Evolutionary conservation across 768 basidiomycete species (phyloP).

Genomic region (Butyriboletus loyo): DNA sequence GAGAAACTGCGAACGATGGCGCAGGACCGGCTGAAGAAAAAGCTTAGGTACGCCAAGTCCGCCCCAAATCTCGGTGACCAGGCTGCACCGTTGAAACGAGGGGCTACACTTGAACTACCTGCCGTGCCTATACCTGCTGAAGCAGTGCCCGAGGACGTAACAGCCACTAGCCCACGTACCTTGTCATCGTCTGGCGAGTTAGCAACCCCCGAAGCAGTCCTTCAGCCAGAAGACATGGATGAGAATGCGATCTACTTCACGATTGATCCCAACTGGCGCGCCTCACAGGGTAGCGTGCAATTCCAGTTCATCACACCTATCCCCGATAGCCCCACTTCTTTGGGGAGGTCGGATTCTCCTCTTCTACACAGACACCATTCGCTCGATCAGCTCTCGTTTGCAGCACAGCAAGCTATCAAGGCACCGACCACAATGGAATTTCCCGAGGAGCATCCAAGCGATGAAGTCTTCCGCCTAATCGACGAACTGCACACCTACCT

Average conservation of each 20-base stretch:
- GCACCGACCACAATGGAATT: neutral
- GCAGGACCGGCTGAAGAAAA: slow-evolving; percentile 19
- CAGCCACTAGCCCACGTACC: neutral
- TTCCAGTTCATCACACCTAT: slow-evolving; percentile 26
- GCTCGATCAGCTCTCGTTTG: slow-evolving; percentile 14
- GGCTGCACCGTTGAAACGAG: neutral
- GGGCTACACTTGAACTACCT: neutral
- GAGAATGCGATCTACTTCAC: slow-evolving; percentile 28
- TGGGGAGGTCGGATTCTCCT: slow-evolving; percentile 22
- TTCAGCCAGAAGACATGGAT: slow-evolving; percentile 14
- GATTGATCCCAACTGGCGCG: slow-evolving; percentile 21
- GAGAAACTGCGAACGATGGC: slow-evolving; percentile 11
- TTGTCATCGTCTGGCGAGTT: neutral
- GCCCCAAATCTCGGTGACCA: slow-evolving; percentile 19
- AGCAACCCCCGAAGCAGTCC: neutral
- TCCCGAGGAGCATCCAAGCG: neutral
- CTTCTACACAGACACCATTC: slow-evolving; percentile 22
- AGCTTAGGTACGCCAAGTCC: slow-evolving; percentile 21
- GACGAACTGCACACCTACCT: slow-evolving; percentile 26
- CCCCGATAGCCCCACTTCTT: slow-evolving; percentile 9
- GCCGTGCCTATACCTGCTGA: neutral
- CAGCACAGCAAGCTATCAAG: neutral
- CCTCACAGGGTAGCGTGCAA: slow-evolving; percentile 20
- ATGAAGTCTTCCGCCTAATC: slow-evolving; percentile 9
- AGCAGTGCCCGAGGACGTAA: neutral